Evolutionary conservation across 805 yeast species (phyloP), one percentile per base, ranked within the genome.

Genomic region (Debaryomyces tyrocola): DNA sequence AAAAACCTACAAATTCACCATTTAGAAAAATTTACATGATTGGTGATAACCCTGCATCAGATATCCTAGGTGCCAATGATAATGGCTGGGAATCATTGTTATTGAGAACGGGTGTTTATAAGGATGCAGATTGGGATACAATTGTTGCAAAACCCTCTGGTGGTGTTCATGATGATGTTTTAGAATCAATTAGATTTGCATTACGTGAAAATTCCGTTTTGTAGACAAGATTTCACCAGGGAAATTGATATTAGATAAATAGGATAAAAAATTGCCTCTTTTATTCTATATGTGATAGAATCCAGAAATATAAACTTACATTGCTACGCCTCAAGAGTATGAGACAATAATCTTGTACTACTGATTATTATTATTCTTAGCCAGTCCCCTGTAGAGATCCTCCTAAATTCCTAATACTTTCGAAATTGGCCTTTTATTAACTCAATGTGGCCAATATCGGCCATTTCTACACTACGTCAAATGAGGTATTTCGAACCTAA

Each of bases 11-110:
- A 14, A 47, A 50, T 15, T 53, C 66, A 37, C 73, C 73, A 6
- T 68, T 86, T 55, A 69, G 73, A 33, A 66, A 77, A n/a, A 85
- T 94, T 1, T 91, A 77, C 67, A 94, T 94, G 99, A 89, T 94
- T 31, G 99, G 99, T 24, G 99, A 94, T 67, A 94, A 94, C 64
- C 98, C 97, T 4, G 94, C 85, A 24, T 81, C 90, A 42, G 99
- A 94, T 62, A 94, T 94, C 44, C 76, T 77, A 46, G 99, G 99
- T 0, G 99, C 96, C 5, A 84, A 86, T 56, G 70, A 73, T 41
- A 83, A 84, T 60, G 96, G 97, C 3, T 94, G 98, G 98, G 82
- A 85, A 41, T 83, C 94, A 10, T 79, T 90, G 33, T 76, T 94
- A 38, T 89, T 94, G 20, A 75, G 84, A 51, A 87, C 97, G 0